phyloP scores from a whole-genome alignment of 495 filamentous ascomycete genomes.

The Lasiosphaeria miniovina region DNA sequence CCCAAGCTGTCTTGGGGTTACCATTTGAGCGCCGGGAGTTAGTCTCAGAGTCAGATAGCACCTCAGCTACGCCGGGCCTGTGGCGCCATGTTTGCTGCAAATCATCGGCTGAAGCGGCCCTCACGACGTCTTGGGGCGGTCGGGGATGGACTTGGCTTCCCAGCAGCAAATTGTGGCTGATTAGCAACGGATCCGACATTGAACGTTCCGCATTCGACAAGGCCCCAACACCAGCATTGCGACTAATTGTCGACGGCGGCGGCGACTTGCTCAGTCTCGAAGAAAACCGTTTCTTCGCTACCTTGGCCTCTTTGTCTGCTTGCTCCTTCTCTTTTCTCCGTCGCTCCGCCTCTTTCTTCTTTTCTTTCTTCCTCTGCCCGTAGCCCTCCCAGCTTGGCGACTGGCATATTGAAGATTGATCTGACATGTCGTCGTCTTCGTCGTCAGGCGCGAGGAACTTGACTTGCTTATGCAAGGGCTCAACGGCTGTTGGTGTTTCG shows the following conservation, averaged over 20 bases:
- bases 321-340: slow-evolving; percentile 42
- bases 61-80: slow-evolving; percentile 23
- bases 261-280: slow-evolving; percentile 35
- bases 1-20: slow-evolving; percentile 27
- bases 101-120: slow-evolving; percentile 22
- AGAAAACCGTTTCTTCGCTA: slow-evolving; percentile 26
- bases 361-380: slow-evolving; percentile 47
- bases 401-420: slow-evolving; percentile 53
- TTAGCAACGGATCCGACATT: slow-evolving; percentile 31
- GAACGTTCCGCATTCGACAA: slow-evolving; percentile 25
- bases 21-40: slow-evolving; percentile 26
- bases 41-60: slow-evolving; percentile 3
- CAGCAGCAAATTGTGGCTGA: slow-evolving; percentile 15
- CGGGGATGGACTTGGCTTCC: slow-evolving; percentile 5
- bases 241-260: slow-evolving; percentile 24
- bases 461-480: slow-evolving; percentile 39
- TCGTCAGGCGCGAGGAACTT: slow-evolving; percentile 40
- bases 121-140: slow-evolving; percentile 12
- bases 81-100: slow-evolving; percentile 20
- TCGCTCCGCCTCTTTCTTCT: slow-evolving; percentile 44
- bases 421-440: slow-evolving; percentile 40
- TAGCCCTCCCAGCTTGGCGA: slow-evolving; percentile 56
- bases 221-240: slow-evolving; percentile 4
- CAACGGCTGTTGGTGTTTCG: slow-evolving; percentile 14
- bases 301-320: slow-evolving; percentile 36